Percentiles rank a stretch among this genome's conserved stretches.
phyloP scores from a whole-genome alignment of 768 basidiomycete genomes.

The Artomyces pyxidatus region DNA sequence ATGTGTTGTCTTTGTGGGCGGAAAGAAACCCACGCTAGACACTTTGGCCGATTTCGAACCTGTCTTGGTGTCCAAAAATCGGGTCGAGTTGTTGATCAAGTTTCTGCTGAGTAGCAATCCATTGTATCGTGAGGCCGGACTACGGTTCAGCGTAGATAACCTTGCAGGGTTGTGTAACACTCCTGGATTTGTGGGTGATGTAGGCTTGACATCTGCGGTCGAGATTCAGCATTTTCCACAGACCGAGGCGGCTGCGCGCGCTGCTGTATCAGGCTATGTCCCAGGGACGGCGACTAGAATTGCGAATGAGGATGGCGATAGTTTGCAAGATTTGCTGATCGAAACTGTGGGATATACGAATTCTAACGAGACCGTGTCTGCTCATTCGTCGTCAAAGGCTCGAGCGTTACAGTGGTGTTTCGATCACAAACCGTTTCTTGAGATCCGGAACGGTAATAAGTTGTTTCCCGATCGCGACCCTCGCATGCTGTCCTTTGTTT shows the following conservation, averaged over 20 bases:
- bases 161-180: neutral
- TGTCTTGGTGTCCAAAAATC: neutral
- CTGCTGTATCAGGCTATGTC: neutral
- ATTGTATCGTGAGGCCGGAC: neutral
- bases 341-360: neutral
- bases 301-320: neutral
- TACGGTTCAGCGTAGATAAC: neutral
- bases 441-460: neutral
- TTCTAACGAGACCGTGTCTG: neutral
- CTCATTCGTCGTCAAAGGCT: neutral
- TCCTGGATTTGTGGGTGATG: neutral
- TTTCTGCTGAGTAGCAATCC: neutral
- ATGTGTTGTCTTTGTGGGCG: neutral
- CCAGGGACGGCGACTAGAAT: too few relatives aligned
- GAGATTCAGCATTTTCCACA: neutral
- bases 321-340: neutral
- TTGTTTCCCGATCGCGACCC: conserved; percentile 19
- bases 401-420: neutral
- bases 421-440: neutral
- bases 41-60: neutral
- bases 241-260: neutral
- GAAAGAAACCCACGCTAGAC: neutral
- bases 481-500: conserved; percentile 31
- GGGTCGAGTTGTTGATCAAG: neutral
- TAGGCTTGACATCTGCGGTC: neutral